These are phyloP conservation scores for Parasitella parasitica DNA, from an alignment of 371 early-diverging fungal species.

Conservation along the genomic window DNA sequence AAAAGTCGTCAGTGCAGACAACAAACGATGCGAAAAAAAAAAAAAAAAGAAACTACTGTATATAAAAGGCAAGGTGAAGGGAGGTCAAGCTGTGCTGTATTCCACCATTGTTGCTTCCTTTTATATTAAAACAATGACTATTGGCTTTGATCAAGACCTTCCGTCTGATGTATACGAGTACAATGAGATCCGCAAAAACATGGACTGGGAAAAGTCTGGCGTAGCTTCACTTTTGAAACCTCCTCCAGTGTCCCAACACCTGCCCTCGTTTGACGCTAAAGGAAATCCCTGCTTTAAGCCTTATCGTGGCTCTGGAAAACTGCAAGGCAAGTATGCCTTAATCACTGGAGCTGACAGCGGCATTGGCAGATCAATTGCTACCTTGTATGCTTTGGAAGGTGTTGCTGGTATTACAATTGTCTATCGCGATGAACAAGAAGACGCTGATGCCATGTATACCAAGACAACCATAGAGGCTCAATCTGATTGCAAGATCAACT, in stretches of 20 bases:
- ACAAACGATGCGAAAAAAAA: not conserved
- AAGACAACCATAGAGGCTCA: constrained; percentile 48
- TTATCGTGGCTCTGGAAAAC: constrained; percentile 43
- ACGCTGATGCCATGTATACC: constrained; percentile 48
- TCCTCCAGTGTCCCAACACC: constrained; percentile 48
- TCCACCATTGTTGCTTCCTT: no score
- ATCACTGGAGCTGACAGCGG: constrained; percentile 55
- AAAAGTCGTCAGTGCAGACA: not conserved
- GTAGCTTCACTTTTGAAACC: constrained; percentile 47
- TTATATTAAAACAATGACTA: constrained; percentile 30
- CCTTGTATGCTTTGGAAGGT: constrained; percentile 51
- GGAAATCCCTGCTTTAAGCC: constrained; percentile 45
- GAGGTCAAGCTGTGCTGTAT: no score
- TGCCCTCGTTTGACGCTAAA: constrained; percentile 39
- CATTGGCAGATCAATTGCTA: constrained; percentile 50
- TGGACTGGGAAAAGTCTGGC: constrained; percentile 46
- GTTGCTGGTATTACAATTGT: constrained; percentile 50
- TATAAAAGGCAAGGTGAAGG: no score
- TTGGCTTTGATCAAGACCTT: constrained; percentile 52
- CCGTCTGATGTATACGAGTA: constrained; percentile 49
- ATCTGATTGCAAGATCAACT: constrained; percentile 38
- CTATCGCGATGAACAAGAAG: constrained; percentile 51
- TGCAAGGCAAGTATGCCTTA: constrained; percentile 44
- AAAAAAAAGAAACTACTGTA: not conserved
- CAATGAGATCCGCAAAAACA: constrained; percentile 45